These are phyloP conservation scores for Coccomyxa sp. DNA, from an alignment of 139 green algal genomes.

Conservation along the genomic window DNA sequence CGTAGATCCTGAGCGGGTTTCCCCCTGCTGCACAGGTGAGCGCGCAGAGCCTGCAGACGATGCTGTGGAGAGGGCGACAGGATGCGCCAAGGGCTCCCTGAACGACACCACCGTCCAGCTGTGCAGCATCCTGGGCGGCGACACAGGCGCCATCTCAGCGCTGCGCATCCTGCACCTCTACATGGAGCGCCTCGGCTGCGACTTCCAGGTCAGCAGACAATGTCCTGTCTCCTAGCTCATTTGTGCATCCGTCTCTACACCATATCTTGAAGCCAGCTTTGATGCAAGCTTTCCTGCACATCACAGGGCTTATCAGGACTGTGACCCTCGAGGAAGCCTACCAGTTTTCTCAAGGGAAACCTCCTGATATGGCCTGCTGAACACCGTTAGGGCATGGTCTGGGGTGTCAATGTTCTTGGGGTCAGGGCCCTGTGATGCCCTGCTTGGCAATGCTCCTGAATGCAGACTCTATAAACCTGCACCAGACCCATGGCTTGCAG, in stretches of 20 bases:
- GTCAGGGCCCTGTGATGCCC: neutral
- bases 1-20: too few relatives aligned
- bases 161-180: conserved; percentile 74
- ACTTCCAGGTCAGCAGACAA: too few relatives aligned
- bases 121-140: conserved; percentile 25
- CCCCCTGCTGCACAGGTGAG: neutral
- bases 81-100: neutral
- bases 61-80: neutral
- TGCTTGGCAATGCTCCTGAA: neutral
- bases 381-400: neutral
- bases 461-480: neutral
- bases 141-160: conserved; percentile 58
- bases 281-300: too few relatives aligned
- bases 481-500: neutral
- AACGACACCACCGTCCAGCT: conserved; percentile 39
- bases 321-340: too few relatives aligned
- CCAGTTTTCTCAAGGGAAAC: neutral
- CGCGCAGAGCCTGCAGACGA: neutral
- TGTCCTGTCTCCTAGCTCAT: too few relatives aligned
- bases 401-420: neutral
- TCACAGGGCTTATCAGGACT: too few relatives aligned
- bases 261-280: too few relatives aligned
- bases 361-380: neutral
- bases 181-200: conserved; percentile 65
- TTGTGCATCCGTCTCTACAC: too few relatives aligned